A percentile compares a stretch with the other conserved stretches of the same genome.
Evolutionary conservation across 192 early-diverging fungal species (phyloP).

Genomic region (Gonapodya prolifera): DNA sequence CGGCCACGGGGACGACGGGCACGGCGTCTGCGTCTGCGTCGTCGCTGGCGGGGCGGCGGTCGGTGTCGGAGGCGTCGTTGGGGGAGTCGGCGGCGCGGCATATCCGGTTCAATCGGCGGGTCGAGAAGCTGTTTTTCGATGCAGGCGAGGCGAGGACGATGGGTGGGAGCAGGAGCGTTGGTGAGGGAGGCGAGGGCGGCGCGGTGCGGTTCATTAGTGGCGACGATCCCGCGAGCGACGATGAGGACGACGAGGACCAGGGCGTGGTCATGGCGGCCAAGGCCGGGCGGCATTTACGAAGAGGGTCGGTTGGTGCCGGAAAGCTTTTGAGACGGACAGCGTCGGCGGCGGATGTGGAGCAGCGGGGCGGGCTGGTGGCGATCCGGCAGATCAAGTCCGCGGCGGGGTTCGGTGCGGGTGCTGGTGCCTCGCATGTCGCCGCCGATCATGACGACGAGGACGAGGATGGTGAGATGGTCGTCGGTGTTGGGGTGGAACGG

Average conservation of each 20-base stretch:
- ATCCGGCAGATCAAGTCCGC: neutral
- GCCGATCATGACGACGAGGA: neutral
- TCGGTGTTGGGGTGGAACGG: neutral
- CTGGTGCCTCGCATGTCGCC: neutral
- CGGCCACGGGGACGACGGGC: too few relatives aligned
- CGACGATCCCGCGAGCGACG: neutral
- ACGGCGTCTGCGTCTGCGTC: neutral
- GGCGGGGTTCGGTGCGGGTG: neutral
- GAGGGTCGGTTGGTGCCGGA: neutral
- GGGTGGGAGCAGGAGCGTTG: neutral
- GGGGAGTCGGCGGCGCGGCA: neutral
- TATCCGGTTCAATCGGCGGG: neutral
- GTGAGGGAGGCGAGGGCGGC: neutral
- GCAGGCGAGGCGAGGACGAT: too few relatives aligned
- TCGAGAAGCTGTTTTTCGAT: neutral
- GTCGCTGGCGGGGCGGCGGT: neutral
- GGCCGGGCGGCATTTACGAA: neutral
- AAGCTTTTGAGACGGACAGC: neutral
- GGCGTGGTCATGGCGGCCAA: neutral
- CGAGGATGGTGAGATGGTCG: neutral
- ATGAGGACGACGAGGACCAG: neutral
- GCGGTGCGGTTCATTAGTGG: neutral
- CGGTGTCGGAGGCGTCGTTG: neutral
- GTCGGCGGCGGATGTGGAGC: neutral
- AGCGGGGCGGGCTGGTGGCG: neutral